phyloP scores from a whole-genome alignment of 495 filamentous ascomycete genomes.

The Aspergillus kassunensis region DNA sequence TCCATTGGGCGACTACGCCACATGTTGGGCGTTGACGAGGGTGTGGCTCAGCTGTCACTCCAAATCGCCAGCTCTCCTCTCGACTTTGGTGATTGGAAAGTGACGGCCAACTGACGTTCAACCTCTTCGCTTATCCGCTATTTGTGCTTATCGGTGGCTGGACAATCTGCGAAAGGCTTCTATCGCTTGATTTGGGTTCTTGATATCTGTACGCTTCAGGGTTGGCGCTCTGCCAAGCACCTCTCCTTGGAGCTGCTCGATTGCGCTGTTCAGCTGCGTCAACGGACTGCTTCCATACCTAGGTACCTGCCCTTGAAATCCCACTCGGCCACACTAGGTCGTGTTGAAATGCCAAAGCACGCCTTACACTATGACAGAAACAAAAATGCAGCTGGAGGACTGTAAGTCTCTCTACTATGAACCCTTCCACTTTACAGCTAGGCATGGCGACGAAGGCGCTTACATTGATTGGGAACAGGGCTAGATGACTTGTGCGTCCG shows the following conservation, averaged over 20 bases:
- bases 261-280: slow-evolving; percentile 21
- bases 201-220: slow-evolving; percentile 22
- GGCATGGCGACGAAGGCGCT: slow-evolving; percentile 3
- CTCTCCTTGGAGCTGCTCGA: slow-evolving; percentile 29
- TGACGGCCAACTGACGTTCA: slow-evolving; percentile 1
- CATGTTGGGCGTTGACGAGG: slow-evolving; percentile 3
- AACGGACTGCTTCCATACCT: slow-evolving; percentile 14
- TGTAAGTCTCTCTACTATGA: slow-evolving; percentile 56
- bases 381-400: slow-evolving; percentile 82
- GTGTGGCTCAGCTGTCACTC: slow-evolving; percentile 2
- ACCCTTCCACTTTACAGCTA: not conserved
- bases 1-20: slow-evolving; percentile 8
- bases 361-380: slow-evolving; percentile 63
- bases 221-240: slow-evolving; percentile 26
- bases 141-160: not conserved
- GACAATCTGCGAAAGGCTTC: not conserved
- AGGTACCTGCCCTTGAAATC: slow-evolving; percentile 23
- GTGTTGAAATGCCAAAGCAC: slow-evolving; percentile 44
- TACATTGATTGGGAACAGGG: slow-evolving; percentile 50
- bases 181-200: not conserved
- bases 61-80: not conserved
- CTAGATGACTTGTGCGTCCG: slow-evolving; percentile 92
- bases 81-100: not conserved
- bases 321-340: slow-evolving; percentile 11
- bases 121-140: not conserved